Percentiles rank a stretch among this genome's conserved stretches.
Conservation (phyloP, 2,329 filamentous ascomycete genomes). For the Arthrinium phaeospermum region DNA sequence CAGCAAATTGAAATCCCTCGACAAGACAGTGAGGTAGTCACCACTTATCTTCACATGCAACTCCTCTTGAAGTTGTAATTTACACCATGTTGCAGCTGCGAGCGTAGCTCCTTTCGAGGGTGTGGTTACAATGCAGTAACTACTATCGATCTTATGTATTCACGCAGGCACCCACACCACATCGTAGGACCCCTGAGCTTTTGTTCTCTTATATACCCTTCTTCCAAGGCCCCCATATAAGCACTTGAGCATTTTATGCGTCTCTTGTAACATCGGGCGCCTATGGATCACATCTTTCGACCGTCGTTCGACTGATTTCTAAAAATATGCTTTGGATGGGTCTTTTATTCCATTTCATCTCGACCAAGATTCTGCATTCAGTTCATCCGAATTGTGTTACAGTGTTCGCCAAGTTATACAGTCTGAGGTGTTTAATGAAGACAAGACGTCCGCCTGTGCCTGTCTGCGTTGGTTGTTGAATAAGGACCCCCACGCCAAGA, state of each 20-base stretch:
- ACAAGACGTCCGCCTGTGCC: neutral
- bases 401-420: neutral
- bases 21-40: neutral
- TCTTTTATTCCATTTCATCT: neutral
- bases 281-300: neutral
- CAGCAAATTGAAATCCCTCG: neutral
- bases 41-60: no score
- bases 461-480: neutral
- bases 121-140: neutral
- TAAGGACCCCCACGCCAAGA: conserved; percentile 1
- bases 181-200: neutral
- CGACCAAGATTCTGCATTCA: neutral
- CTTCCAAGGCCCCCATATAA: neutral
- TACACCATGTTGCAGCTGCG: neutral
- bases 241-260: neutral
- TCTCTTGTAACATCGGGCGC: neutral
- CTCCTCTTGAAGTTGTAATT: neutral
- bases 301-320: neutral
- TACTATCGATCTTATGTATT: neutral
- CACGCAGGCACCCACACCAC: neutral
- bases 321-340: neutral
- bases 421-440: neutral
- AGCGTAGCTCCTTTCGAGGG: neutral
- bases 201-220: neutral
- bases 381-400: neutral